A percentile compares a stretch with the other conserved stretches of the same genome.
Conservation (phyloP, 2,329 filamentous ascomycete genomes). For the Cercospora sojina region DNA sequence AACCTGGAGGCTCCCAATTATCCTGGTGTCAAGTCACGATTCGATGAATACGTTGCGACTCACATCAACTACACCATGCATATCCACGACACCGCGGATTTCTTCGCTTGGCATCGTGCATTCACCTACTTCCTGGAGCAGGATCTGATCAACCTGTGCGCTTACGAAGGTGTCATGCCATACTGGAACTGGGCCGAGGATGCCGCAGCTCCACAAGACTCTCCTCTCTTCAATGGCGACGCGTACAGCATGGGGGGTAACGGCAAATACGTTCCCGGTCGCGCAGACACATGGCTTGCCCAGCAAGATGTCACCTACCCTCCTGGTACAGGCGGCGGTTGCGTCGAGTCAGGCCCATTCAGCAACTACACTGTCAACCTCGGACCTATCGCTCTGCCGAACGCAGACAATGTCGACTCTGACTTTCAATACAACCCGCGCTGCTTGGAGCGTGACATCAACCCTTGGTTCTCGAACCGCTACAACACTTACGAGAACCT, state of each 20-base stretch:
- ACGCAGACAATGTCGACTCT: slow-evolving; percentile 33
- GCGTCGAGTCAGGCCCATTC: slow-evolving; percentile 55
- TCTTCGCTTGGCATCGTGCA: slow-evolving; percentile 45
- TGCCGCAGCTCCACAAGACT: slow-evolving; percentile 39
- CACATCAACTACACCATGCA: slow-evolving; percentile 39
- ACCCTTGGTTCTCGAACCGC: slow-evolving; percentile 24
- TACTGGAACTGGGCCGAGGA: slow-evolving; percentile 38
- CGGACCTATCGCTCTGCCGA: slow-evolving; percentile 34
- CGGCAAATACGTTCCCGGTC: slow-evolving; percentile 32
- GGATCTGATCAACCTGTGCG: slow-evolving; percentile 45
- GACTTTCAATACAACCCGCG: slow-evolving; percentile 28
- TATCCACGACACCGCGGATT: slow-evolving; percentile 37
- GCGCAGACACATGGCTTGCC: slow-evolving; percentile 33
- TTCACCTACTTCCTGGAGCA: slow-evolving; percentile 48
- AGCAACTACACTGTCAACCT: slow-evolving; percentile 43
- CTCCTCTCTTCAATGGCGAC: slow-evolving; percentile 56
- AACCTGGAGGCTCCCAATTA: slow-evolving; percentile 28
- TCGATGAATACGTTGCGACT: slow-evolving; percentile 37
- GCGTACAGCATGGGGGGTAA: slow-evolving; percentile 44
- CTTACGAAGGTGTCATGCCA: slow-evolving; percentile 42
- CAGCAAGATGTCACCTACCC: slow-evolving; percentile 41
- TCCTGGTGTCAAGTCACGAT: slow-evolving; percentile 35
- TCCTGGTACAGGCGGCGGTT: slow-evolving; percentile 57
- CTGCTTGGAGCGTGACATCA: slow-evolving; percentile 28
- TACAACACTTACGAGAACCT: slow-evolving; percentile 29